phyloP scores from a whole-genome alignment of 352 stramenopile genomes.

The Phytophthora lateralis region DNA sequence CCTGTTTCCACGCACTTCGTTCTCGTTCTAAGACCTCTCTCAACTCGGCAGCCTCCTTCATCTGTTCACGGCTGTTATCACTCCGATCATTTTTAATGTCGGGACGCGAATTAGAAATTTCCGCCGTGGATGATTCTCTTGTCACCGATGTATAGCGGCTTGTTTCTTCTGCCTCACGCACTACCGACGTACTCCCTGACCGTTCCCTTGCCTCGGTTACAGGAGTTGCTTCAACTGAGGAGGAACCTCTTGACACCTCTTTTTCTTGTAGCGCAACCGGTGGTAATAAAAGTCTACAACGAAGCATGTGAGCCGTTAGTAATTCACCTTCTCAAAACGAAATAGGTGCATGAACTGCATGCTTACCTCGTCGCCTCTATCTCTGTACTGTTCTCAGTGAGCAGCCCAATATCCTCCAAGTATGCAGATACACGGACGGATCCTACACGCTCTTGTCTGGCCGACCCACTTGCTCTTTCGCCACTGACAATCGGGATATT shows the following conservation, averaged over 20 bases:
- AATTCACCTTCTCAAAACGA: not conserved
- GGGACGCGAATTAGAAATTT: not conserved
- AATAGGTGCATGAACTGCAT: not conserved
- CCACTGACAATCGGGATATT: slow-evolving; percentile 53
- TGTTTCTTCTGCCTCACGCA: slow-evolving; percentile 27
- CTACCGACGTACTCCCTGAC: slow-evolving; percentile 9
- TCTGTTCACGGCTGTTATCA: slow-evolving; percentile 1
- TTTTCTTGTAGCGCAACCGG: slow-evolving; percentile 13
- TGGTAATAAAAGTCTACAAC: slow-evolving; percentile 12
- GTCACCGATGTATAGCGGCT: not conserved
- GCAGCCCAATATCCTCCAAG: slow-evolving; percentile 40
- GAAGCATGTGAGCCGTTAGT: not conserved
- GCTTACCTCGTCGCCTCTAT: slow-evolving; percentile 7
- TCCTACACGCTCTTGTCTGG: slow-evolving; percentile 25
- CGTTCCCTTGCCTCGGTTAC: not conserved
- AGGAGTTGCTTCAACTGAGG: not conserved
- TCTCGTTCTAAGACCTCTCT: slow-evolving; percentile 45
- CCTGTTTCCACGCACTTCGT: slow-evolving; percentile 45
- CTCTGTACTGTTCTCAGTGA: slow-evolving; percentile 2
- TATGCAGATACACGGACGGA: slow-evolving; percentile 42
- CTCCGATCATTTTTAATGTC: slow-evolving; percentile 9
- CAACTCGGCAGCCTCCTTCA: slow-evolving; percentile 34
- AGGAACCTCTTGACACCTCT: not conserved
- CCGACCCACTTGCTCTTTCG: slow-evolving; percentile 1
- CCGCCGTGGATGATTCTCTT: slow-evolving; percentile 1